Base-by-base conservation (phyloP, 805 yeast genomes). In the Zygoascus ofunaensis region DNA sequence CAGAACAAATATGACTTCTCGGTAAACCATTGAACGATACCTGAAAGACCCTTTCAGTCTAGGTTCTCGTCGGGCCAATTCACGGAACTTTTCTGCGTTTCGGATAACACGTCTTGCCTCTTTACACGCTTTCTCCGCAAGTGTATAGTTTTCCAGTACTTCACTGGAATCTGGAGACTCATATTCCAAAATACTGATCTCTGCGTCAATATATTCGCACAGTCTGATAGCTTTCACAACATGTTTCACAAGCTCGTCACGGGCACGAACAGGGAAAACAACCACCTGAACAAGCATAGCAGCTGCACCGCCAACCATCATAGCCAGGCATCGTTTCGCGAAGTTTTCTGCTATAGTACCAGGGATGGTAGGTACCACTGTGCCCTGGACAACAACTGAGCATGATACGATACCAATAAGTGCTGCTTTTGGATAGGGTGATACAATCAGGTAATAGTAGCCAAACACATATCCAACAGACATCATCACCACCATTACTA, bases 381-480 rank as follows among this genome's bases (percentile, higher is more conserved):
- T 60, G 0, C 77, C 71, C n/a, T 72, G 55, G 41, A 71, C 51
- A 8, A 74, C 77, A 40, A 72, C 61, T 43, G 70, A 71, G 15
- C 69, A 64, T 30, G 74, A 69, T 39, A 74, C 71, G 5, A 72
- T 60, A 14, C 71, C 69, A 37, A 74, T 70, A 47, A 73, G 67
- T 0, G 75, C 77, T 4, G 77, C 76, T 48, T 72, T 74, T 15
- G 71, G 67, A 45, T 71, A 72, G 2, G 75, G 73, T 0, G 76
- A 63, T 0, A 69, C 73, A 30, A 73, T 39, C 42, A 71, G 55
- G 46, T 49, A 67, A 52, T 72, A 73, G 49, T 63, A 72, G 0
- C 75, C 76, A 1, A 74, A 72, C 5, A 65, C 54, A 1, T 73
- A 67, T 8, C 74, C 74, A 46, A 72, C 53, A 0, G 60, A 60